Evolutionary conservation across 106 monocot genomes (phyloP), one percentile per base, ranked within the genome.

Genomic region (Acorus gramineus): DNA sequence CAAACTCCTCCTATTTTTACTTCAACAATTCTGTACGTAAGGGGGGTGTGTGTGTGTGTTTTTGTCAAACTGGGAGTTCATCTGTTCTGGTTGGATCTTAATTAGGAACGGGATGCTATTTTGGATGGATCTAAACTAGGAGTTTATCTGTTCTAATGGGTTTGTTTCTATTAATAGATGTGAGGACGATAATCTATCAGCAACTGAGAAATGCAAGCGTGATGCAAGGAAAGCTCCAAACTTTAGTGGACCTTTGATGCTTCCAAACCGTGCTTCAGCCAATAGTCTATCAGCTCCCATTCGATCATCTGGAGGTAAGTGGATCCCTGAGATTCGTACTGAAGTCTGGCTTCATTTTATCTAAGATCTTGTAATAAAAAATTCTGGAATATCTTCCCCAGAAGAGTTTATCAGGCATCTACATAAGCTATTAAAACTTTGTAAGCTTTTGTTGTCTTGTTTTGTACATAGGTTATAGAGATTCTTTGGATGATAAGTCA

Each of bases 261-360:
- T 96, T 69, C 90, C 95, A 58, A 96, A 63, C 64, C 87, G 86
- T 76, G 87, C 95, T 60, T 96, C 90, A 69, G 82, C 84, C 49
- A 96, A 96, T 67, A 91, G 90, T 77, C 76, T 91, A 51, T 96
- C 95, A 63, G 87, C 95, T 79, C 95, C 95, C 60, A 73, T 87
- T 46, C 78, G 84, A 68, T 84, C 84, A 66, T 82, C 82, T 48
- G 78, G 82, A 80, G 91, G 92, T 92, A 74, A 68, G 5, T 60
- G 14, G 50, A 45, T 28, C 47, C 28, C 9, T 5, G 11, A 2
- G 2, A 59, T 10, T 28, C 65, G 28, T 47, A 28, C 28, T 28
- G 28, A 28, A 28, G 28, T 28, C 28, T 28, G 28, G 28, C 28
- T 28, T 28, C 28, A 28, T 28, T 28, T 28, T 28, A 28, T 28